phyloP scores from a whole-genome alignment of 1,139 yeast species.

The Zygosaccharomyces pseudobailii region DNA sequence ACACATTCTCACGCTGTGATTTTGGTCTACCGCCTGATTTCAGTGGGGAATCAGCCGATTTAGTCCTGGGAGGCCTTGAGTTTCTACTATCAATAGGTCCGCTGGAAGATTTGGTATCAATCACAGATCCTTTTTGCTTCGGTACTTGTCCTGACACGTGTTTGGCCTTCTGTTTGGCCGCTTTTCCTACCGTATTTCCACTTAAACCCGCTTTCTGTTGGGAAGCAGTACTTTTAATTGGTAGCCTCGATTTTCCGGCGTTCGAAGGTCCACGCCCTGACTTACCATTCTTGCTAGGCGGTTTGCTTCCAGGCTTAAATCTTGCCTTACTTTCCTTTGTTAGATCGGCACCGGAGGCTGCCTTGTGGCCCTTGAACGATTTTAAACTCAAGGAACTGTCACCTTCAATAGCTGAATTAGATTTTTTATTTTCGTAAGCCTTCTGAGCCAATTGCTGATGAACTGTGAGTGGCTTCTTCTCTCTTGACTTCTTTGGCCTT shows the following conservation, averaged over 20 bases:
- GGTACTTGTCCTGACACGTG: not conserved
- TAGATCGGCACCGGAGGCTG: slow-evolving; percentile 9
- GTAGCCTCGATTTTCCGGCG: not conserved
- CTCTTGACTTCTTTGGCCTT: slow-evolving; percentile 10
- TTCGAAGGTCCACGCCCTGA: not conserved
- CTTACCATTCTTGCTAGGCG: not conserved
- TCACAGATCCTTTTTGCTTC: not conserved
- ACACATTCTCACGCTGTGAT: not conserved
- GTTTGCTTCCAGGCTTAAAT: not conserved
- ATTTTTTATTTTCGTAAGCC: slow-evolving; percentile 25
- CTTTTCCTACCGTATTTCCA: not conserved
- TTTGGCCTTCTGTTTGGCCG: not conserved
- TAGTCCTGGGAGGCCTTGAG: not conserved
- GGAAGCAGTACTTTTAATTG: not conserved
- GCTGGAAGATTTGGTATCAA: not conserved
- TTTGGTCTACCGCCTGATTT: not conserved
- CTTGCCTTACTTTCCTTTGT: not conserved
- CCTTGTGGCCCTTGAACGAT: slow-evolving; percentile 33
- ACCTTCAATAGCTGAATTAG: slow-evolving; percentile 29
- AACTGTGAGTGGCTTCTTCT: slow-evolving; percentile 24
- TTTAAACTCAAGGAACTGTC: slow-evolving; percentile 28
- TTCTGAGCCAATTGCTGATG: slow-evolving; percentile 25
- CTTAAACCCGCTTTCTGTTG: not conserved
- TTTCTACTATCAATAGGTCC: not conserved
- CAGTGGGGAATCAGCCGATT: not conserved